Conservation (phyloP, 371 early-diverging fungal genomes). For the Syncephalastrum sp. region DNA sequence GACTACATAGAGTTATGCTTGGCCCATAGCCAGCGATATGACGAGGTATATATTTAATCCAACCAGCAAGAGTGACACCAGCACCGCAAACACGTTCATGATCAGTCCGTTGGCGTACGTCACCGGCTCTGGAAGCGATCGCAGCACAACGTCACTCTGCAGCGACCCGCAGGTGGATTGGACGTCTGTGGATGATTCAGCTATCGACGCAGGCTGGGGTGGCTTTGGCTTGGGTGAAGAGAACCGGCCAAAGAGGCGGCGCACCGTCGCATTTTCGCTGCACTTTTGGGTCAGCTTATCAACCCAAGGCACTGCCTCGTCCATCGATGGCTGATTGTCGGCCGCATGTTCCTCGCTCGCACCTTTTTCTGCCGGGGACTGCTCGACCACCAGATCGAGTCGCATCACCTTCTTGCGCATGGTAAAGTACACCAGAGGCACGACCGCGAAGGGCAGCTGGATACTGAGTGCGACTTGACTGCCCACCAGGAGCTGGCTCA, state of each 20-base stretch:
- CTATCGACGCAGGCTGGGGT: neutral
- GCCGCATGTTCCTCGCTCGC: slow-evolving; percentile 3
- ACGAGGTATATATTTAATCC: slow-evolving; percentile 61
- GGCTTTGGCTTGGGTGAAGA: neutral
- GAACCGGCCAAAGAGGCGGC: slow-evolving; percentile 2
- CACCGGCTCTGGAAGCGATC: slow-evolving; percentile 26
- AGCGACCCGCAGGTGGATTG: neutral
- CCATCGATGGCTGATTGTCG: neutral
- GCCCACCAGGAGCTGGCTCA: slow-evolving; percentile 65
- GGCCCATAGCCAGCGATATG: slow-evolving; percentile 14
- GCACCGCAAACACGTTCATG: slow-evolving; percentile 38
- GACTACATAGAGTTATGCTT: no score
- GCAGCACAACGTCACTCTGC: slow-evolving; percentile 9
- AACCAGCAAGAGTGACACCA: slow-evolving; percentile 51
- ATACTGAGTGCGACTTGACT: slow-evolving; percentile 78
- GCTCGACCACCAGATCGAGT: slow-evolving; percentile 29
- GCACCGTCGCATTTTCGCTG: slow-evolving; percentile 1
- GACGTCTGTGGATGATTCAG: neutral
- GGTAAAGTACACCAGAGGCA: slow-evolving; percentile 76
- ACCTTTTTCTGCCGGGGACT: neutral
- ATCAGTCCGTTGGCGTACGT: slow-evolving; percentile 31
- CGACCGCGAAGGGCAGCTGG: slow-evolving; percentile 80
- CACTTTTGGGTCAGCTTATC: neutral
- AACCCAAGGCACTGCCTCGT: slow-evolving; percentile 16
- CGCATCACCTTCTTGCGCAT: slow-evolving; percentile 54